Evolutionary conservation across 176 grass and related monocot genomes (phyloP).

Genomic region (Oryza coarctata): DNA sequence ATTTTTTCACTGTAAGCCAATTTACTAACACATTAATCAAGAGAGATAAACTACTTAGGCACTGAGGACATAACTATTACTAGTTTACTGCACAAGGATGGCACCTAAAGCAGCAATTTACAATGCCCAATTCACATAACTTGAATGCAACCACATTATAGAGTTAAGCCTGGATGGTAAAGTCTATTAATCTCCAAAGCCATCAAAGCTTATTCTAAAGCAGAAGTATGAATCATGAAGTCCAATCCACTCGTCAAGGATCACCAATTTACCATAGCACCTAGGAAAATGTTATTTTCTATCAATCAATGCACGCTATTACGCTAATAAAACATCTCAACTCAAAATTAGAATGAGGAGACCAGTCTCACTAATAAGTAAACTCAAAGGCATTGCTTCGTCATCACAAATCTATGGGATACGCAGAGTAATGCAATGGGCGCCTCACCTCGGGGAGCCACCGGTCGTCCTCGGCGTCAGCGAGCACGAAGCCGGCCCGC

Average conservation of each 20-base stretch:
- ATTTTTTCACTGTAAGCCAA: neutral
- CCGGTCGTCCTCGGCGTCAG: conserved; percentile 85
- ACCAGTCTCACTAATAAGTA: neutral
- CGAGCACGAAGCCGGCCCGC: conserved; percentile 64
- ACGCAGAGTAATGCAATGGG: neutral
- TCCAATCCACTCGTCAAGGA: neutral
- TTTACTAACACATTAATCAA: neutral
- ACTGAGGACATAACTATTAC: neutral
- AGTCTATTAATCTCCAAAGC: neutral
- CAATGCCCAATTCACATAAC: neutral
- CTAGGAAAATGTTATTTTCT: neutral
- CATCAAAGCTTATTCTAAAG: neutral
- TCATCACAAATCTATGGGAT: neutral
- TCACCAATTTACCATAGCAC: neutral
- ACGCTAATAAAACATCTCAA: neutral
- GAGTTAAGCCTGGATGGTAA: neutral
- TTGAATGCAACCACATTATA: neutral
- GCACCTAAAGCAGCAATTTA: neutral
- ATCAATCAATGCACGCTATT: neutral
- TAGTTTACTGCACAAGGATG: neutral
- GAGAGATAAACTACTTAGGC: neutral
- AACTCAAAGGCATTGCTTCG: too few relatives aligned
- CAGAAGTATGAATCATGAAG: neutral
- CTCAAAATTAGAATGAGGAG: neutral
- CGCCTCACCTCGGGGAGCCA: conserved; percentile 89